Evolutionary conservation across 352 stramenopile genomes (phyloP).

Genomic region (Saprolegnia parasitica): DNA sequence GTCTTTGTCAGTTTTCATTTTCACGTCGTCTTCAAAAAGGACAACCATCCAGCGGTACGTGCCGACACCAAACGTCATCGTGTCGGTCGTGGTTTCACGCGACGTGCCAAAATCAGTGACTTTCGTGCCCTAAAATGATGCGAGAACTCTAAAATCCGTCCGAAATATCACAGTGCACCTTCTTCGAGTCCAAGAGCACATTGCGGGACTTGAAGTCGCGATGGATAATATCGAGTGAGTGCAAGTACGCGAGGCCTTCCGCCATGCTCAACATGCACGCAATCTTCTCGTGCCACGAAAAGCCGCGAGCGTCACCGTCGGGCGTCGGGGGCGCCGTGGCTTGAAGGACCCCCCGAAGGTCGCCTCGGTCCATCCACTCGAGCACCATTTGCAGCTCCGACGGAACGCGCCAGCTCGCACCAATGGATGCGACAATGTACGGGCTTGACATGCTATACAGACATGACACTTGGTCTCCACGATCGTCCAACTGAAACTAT

Average conservation of each 20-base stretch:
- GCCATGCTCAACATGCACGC: conserved; percentile 32
- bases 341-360: conserved; percentile 37
- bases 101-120: conserved; percentile 32
- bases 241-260: conserved; percentile 34
- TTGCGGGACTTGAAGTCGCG: conserved; percentile 16
- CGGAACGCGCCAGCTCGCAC: conserved; percentile 47
- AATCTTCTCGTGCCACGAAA: conserved; percentile 30
- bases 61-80: conserved; percentile 17
- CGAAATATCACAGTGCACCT: background rate
- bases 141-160: conserved; percentile 1
- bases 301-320: conserved; percentile 7
- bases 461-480: background rate
- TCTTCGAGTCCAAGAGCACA: conserved; percentile 27
- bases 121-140: conserved; percentile 27
- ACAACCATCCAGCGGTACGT: conserved; percentile 11
- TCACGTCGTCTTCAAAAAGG: background rate
- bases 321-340: background rate
- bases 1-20: background rate
- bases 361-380: conserved; percentile 42
- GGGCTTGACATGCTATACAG: conserved; percentile 33
- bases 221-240: conserved; percentile 26
- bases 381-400: conserved; percentile 37
- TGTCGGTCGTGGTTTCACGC: background rate
- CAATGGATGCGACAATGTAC: conserved; percentile 41
- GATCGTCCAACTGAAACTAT: background rate